These are phyloP conservation scores for Withania somnifera DNA, from an alignment of 305 asterid genomes.

Conservation along the genomic window DNA sequence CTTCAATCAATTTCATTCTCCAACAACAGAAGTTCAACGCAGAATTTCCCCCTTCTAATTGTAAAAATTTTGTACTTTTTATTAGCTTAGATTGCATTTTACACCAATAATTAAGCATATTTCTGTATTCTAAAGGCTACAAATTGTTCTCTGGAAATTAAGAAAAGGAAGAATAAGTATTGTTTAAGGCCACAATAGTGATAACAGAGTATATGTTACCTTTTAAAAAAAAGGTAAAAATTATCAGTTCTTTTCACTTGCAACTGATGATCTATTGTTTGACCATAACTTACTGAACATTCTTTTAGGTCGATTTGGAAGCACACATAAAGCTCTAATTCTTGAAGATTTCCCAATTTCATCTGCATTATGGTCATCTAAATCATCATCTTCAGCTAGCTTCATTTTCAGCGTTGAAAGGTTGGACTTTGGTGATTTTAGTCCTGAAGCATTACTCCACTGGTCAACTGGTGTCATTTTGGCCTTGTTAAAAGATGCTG, in stretches of 20 bases:
- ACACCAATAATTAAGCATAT: constrained; percentile 25
- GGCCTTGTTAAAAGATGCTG: constrained; percentile 24
- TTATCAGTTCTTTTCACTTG: constrained; percentile 41
- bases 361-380: constrained; percentile 13
- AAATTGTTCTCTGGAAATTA: constrained; percentile 26
- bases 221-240: constrained; percentile 5
- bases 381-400: constrained; percentile 57
- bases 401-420: constrained; percentile 71
- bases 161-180: not conserved
- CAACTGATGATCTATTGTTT: constrained; percentile 28
- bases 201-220: constrained; percentile 20
- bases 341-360: constrained; percentile 36
- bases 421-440: constrained; percentile 56
- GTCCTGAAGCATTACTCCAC: constrained; percentile 55
- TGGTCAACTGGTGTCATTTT: constrained; percentile 28
- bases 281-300: constrained; percentile 87
- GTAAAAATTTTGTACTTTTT: constrained; percentile 12
- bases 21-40: constrained; percentile 7
- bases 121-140: constrained; percentile 33
- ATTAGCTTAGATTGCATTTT: constrained; percentile 32
- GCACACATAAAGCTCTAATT: constrained; percentile 28
- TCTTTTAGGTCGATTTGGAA: constrained; percentile 51
- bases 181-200: not conserved
- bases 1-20: constrained; percentile 4
- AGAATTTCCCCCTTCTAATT: not conserved